Conservation (phyloP, 2,329 filamentous ascomycete species). For the Verticillium nonalfalfae region DNA sequence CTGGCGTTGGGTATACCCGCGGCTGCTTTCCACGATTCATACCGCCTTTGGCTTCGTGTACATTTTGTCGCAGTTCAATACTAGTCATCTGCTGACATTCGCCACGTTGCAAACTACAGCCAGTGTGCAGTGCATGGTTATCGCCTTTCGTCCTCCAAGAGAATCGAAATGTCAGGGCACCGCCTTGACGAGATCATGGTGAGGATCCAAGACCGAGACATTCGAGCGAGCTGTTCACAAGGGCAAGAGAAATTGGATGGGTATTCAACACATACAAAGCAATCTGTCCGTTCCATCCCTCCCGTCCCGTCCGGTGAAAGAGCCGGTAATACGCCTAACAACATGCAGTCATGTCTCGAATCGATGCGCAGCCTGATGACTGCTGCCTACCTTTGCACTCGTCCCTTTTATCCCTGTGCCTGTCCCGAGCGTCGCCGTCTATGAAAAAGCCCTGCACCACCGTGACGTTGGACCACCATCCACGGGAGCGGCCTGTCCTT, state of each 20-base stretch:
- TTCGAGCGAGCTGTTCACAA: neutral
- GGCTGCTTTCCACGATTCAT: neutral
- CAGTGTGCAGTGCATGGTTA: neutral
- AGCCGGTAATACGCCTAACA: neutral
- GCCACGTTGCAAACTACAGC: neutral
- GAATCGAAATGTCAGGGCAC: neutral
- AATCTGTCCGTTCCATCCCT: neutral
- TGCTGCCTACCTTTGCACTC: neutral
- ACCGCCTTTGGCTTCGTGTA: neutral
- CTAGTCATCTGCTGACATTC: neutral
- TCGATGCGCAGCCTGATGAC: neutral
- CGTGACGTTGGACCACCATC: neutral
- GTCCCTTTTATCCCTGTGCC: neutral
- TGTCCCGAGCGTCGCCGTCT: neutral
- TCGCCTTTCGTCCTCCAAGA: neutral
- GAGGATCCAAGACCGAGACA: neutral
- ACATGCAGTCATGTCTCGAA: neutral
- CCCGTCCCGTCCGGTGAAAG: neutral
- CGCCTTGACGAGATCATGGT: neutral
- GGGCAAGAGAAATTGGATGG: neutral
- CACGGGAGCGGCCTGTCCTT: no score
- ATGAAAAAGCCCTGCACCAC: neutral
- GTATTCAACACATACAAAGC: constrained; percentile 1
- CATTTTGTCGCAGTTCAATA: neutral
- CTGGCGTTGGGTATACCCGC: neutral